Evolutionary conservation across 352 stramenopile genomes (phyloP), one percentile per base, ranked within the genome.

Genomic region (Phytophthora pinifolia): DNA sequence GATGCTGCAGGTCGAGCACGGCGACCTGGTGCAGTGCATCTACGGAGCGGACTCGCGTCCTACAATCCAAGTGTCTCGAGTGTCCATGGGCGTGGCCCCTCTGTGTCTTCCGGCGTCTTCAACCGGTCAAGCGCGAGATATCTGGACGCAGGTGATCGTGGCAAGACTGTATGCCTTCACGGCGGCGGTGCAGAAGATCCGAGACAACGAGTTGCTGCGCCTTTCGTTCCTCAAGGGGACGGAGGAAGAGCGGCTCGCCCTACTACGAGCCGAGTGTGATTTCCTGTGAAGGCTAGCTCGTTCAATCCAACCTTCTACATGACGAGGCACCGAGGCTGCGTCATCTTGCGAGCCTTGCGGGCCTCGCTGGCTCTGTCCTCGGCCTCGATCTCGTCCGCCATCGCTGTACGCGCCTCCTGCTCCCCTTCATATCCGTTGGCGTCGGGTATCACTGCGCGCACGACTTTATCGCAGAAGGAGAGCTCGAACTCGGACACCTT

Each of bases 401-500:
- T 82, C 7, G 74, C 70, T 14, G 79, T 92, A 1, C 82, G 72
- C 3, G 70, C 67, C 30, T 91, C 80, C 18, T 78, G 58, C 4
- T 75, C 61, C 4, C 35, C 34, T n/a, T 54, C n/a, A 1, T 35
- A 36, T 14, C 37, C 18, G 22, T 59, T 48, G 35, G 14, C 44
- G 4, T 64, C 63, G 0, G 74, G 63, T 33, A 89, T 78, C 2
- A 74, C 76, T 32, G 65, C 83, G 2, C 69, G 71, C 22, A 92
- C 70, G 14, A 90, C 70, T 45, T 79, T 82, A 62, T 93, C 81
- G 31, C 69, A 88, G 49, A 91, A 90, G 12, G 80, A 84, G 38
- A 96, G 72, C 49, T 94, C 87, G 53, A 84, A 88, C 25, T 89
- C 80, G 1, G 79, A 91, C 33, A 96, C 62, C 12, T 75, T 64